Percentiles rank a stretch among this genome's conserved stretches.
Conservation (phyloP, 495 filamentous ascomycete genomes). For the Xylaria acuta region DNA sequence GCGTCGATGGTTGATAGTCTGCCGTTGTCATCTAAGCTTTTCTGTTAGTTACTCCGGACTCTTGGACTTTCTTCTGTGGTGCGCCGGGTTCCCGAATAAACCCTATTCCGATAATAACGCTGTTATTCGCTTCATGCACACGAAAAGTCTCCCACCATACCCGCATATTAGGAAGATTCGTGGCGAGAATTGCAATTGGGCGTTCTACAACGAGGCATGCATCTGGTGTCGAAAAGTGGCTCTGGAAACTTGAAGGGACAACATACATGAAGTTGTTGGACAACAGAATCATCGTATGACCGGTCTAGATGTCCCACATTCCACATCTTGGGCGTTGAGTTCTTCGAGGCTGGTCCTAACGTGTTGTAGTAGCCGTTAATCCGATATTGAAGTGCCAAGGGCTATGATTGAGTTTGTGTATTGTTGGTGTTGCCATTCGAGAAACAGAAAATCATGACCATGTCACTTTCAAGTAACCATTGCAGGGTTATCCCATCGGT, state of each 20-base stretch:
- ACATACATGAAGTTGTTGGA: conserved; percentile 36
- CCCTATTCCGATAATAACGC: background rate
- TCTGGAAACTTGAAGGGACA: conserved; percentile 29
- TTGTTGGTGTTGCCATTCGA: conserved; percentile 23
- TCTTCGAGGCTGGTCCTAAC: conserved; percentile 15
- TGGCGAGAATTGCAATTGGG: background rate
- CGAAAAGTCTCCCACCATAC: background rate
- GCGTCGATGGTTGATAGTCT: conserved; percentile 34
- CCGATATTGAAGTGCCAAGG: conserved; percentile 6
- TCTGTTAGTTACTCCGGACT: conserved; percentile 22
- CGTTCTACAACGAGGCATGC: background rate
- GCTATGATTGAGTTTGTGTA: background rate
- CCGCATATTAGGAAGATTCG: background rate
- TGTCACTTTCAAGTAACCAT: conserved; percentile 14
- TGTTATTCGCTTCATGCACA: background rate
- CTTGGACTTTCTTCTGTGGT: background rate
- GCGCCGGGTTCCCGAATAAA: background rate
- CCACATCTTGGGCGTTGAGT: conserved; percentile 30
- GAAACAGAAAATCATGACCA: conserved; percentile 18
- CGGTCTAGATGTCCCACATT: conserved; percentile 36
- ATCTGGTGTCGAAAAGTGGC: conserved; percentile 8
- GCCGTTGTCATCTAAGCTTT: conserved; percentile 34
- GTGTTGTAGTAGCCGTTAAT: conserved; percentile 3
- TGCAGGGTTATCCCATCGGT: conserved; percentile 19
- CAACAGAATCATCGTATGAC: conserved; percentile 32